Percentiles rank a stretch among this genome's conserved stretches.
phyloP scores from a whole-genome alignment of 2,329 filamentous ascomycete species.

The Hymenoscyphus repandus region DNA sequence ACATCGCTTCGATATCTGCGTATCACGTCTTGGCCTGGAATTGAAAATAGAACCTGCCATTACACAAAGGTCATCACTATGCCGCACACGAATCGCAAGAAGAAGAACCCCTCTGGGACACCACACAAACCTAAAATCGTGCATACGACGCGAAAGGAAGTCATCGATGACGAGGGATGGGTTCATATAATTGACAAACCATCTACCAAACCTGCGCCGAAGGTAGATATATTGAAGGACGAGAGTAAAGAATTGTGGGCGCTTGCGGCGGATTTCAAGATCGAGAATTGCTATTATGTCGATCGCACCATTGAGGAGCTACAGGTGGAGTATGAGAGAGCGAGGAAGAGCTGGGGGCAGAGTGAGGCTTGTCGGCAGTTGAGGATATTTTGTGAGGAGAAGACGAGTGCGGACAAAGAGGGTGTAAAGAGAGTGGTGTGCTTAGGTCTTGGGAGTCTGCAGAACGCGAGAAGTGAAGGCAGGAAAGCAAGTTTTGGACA shows the following conservation, averaged over 20 bases:
- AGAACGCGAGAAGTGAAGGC: slow-evolving; percentile 26
- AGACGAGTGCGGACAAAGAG: slow-evolving; percentile 7
- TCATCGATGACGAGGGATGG: slow-evolving; percentile 31
- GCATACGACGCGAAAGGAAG: slow-evolving; percentile 27
- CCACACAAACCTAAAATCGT: slow-evolving; percentile 13
- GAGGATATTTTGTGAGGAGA: slow-evolving; percentile 10
- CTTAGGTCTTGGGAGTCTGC: slow-evolving; percentile 30
- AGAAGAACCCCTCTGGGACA: slow-evolving; percentile 12
- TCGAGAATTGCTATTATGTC: slow-evolving; percentile 26
- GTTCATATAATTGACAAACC: slow-evolving; percentile 29
- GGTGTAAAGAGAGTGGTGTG: slow-evolving; percentile 25
- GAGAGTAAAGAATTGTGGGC: slow-evolving; percentile 11
- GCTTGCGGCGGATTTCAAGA: slow-evolving; percentile 23
- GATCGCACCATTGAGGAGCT: slow-evolving; percentile 27
- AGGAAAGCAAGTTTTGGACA: slow-evolving; percentile 27
- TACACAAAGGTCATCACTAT: slow-evolving; percentile 9
- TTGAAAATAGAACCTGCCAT: no score
- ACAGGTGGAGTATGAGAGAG: slow-evolving; percentile 21
- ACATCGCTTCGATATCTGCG: no score
- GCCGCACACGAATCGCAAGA: slow-evolving; percentile 27
- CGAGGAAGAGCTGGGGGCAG: slow-evolving; percentile 26
- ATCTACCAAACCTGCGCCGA: slow-evolving; percentile 5
- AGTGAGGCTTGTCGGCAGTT: slow-evolving; percentile 18
- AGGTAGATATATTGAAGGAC: slow-evolving; percentile 13
- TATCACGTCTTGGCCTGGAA: no score